Evolutionary conservation across 345 rosid genomes (phyloP), one percentile per base, ranked within the genome.

Genomic region (Brassica rapa): DNA sequence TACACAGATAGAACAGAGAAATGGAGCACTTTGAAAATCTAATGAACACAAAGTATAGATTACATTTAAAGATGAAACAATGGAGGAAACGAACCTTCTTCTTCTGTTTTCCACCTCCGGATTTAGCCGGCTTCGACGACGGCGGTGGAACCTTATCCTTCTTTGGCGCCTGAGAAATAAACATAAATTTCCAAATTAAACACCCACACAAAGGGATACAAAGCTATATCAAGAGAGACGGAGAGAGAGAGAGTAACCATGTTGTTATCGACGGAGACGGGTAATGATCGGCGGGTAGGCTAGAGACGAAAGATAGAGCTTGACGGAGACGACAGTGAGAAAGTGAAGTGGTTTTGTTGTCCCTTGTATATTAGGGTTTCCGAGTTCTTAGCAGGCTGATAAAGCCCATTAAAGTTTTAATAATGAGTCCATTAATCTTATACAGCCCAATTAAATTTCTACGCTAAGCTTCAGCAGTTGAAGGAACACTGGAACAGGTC

Each of bases 21-120:
- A 19, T 39, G 49, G 24, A 59, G n/a, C 51, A 27, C 1, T 37
- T 39, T 11, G 14, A 35, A 66, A 59, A 15, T 29, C 27, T 5
- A 32, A 15, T 30, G 39, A 5, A 46, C 1, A 33, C 70, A 0
- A 19, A 19, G 11, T 41, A 14, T 5, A 23, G 16, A 6, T 21
- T 16, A n/a, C 3, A 33, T 7, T 41, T 25, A 68, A 23, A 1
- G 5, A 43, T 12, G 16, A 1, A 37, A 23, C 3, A 4, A 59
- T 1, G n/a, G 63, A 76, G 16, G 19, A 65, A 70, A 71, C 56
- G 56, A 27, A 82, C 84, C 85, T 86, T 86, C 85, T 86, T 86
- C 82, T 86, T 86, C 30, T 86, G 88, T 43, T 86, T 86, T n/a
- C 88, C 88, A 80, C 88, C 88, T 51, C 88, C 88, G 0, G 88